A percentile compares a stretch with the other conserved stretches of the same genome.
Evolutionary conservation across 116 monocot species (phyloP).

Genomic region (Dioscorea cayenensis): DNA sequence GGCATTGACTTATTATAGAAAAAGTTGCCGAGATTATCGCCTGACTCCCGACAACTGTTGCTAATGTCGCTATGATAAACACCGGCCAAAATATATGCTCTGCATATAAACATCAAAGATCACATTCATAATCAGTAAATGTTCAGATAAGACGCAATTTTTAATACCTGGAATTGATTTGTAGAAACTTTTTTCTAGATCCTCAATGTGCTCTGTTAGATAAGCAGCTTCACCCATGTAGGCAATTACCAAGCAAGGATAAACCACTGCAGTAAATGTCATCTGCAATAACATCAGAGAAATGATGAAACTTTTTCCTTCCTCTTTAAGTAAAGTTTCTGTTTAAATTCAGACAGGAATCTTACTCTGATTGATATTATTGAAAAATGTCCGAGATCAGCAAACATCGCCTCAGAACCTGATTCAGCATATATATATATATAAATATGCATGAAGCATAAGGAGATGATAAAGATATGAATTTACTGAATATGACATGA

Average conservation of each 20-base stretch:
- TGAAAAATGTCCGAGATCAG: conserved; percentile 88
- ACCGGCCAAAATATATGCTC: conserved; percentile 77
- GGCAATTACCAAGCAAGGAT: conserved; percentile 65
- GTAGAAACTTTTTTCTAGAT: conserved; percentile 59
- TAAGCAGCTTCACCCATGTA: conserved; percentile 95
- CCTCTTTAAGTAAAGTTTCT: not conserved
- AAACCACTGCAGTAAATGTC: conserved; percentile 55
- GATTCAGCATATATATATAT: not conserved
- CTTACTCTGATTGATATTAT: conserved; percentile 66
- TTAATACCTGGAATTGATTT: conserved; percentile 67
- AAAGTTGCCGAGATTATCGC: conserved; percentile 83
- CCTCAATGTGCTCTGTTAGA: conserved; percentile 59
- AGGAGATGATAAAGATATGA: not conserved
- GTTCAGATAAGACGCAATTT: not conserved
- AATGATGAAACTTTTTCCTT: not conserved
- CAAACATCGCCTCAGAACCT: conserved; percentile 95
- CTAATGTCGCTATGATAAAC: conserved; percentile 63
- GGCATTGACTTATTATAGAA: conserved; percentile 78
- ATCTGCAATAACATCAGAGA: conserved; percentile 23
- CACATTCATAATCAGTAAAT: not conserved
- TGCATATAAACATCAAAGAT: conserved; percentile 13
- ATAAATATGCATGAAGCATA: not conserved
- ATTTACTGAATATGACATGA: not conserved
- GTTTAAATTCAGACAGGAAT: not conserved
- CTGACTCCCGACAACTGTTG: conserved; percentile 72